A percentile compares a stretch with the other conserved stretches of the same genome.
These are phyloP conservation scores for Globisporangium yorkense DNA, from an alignment of 352 stramenopile species.

Conservation along the genomic window DNA sequence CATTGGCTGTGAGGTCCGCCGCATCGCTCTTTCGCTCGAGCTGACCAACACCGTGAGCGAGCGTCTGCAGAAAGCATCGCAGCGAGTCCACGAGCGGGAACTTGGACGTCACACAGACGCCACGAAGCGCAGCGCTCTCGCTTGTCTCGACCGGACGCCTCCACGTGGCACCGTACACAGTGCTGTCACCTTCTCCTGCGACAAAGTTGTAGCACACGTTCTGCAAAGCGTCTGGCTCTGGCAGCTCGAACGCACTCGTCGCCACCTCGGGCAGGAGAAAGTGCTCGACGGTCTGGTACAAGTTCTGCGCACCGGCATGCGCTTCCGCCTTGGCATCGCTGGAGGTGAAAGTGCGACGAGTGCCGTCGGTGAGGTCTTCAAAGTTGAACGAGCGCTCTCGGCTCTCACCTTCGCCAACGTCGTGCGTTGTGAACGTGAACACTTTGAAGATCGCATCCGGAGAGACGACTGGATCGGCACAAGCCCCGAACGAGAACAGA, in stretches of 20 bases:
- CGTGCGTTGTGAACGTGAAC: slow-evolving; percentile 16
- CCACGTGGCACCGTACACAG: slow-evolving; percentile 40
- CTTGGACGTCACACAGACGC: slow-evolving; percentile 49
- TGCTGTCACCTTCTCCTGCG: slow-evolving; percentile 25
- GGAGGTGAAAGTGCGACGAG: neutral
- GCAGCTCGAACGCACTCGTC: slow-evolving; percentile 7
- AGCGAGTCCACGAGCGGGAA: slow-evolving; percentile 48
- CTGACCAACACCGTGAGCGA: slow-evolving; percentile 11
- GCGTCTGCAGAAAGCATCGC: slow-evolving; percentile 25
- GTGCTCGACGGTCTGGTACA: slow-evolving; percentile 28
- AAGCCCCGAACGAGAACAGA: neutral
- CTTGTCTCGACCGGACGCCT: slow-evolving; percentile 12
- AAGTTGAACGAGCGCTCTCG: slow-evolving; percentile 1
- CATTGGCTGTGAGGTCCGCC: too few relatives aligned
- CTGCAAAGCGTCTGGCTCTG: slow-evolving; percentile 9
- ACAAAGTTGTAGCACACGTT: slow-evolving; percentile 49
- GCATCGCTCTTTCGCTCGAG: neutral
- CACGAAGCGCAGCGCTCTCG: slow-evolving; percentile 1
- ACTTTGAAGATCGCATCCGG: slow-evolving; percentile 18
- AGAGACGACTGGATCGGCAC: slow-evolving; percentile 3
- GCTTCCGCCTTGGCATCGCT: neutral
- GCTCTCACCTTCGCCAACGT: neutral
- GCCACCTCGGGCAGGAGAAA: slow-evolving; percentile 38
- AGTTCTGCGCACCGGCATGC: neutral
- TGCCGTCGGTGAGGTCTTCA: neutral